Evolutionary conservation across 805 yeast species (phyloP), one percentile per base, ranked within the genome.

Genomic region (Candida vaughaniae): DNA sequence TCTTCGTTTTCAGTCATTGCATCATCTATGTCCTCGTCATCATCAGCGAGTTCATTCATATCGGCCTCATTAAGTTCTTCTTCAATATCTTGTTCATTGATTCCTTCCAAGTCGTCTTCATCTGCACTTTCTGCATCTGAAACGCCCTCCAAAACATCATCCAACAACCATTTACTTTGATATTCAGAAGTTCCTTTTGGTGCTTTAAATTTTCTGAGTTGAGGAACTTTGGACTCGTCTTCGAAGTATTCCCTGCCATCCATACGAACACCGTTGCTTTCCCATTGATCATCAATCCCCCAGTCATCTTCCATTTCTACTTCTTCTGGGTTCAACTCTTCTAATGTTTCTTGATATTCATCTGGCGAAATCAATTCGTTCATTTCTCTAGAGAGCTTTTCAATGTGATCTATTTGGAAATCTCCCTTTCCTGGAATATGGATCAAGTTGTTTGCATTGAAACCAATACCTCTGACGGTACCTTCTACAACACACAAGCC

Each of bases 391-490:
- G 35, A 4, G 3, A 78, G 29, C 47, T 66, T 78, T 50, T 83
- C 89, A 38, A 93, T 77, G 33, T 64, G 72, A 32, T 75, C 80
- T 16, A 93, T 60, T 58, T 83, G 88, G 65, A 78, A 89, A 59
- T 93, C 98, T 12, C 99, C 99, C 43, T 73, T 70, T 1, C 90
- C 96, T 3, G 95, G 95, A 22, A 95, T 66, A 55, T 91, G 96
- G 25, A 95, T 77, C 37, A 87, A 62, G 51, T 89, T 73, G 56
- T 90, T 79, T 2, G 85, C 77, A 47, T 80, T 77, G 61, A 93
- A 81, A 0, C 95, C 95, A 31, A 73, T 63, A 38, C 98, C 99
- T 58, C 99, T 77, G 4, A 86, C 88, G 4, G 79, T 75, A 33
- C 99, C 99, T 55, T 81, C 83, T 5, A 93, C 74, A 5, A 76